Conservation (phyloP, 345 rosid species). For the Citrus trifoliata region DNA sequence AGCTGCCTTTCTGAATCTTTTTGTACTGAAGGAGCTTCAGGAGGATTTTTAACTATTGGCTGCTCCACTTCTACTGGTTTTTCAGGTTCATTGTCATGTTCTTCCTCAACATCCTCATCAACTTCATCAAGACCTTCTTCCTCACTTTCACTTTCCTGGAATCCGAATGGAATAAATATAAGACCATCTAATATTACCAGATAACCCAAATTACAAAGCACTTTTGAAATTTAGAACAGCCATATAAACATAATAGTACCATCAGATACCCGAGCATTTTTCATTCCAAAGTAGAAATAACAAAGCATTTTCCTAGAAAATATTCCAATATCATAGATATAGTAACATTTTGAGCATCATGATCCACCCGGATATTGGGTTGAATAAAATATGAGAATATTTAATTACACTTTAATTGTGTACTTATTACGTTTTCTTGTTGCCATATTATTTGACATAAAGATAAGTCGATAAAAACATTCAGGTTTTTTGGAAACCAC, state of each 20-base stretch:
- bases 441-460: neutral
- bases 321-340: neutral
- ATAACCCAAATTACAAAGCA: neutral
- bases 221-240: neutral
- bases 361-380: neutral
- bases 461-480: neutral
- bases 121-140: conserved; percentile 43
- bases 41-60: conserved; percentile 25
- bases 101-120: conserved; percentile 52
- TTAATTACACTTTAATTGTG: neutral
- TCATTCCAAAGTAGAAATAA: neutral
- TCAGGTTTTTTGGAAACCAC: neutral
- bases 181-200: neutral
- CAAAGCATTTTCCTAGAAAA: neutral
- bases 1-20: conserved; percentile 55
- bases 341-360: neutral
- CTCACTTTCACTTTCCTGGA: conserved; percentile 53
- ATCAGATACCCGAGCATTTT: neutral
- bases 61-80: conserved; percentile 23
- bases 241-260: neutral
- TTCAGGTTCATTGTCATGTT: conserved; percentile 40
- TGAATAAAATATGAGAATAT: neutral
- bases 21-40: conserved; percentile 21
- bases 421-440: neutral
- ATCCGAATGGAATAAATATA: neutral